These are phyloP conservation scores for Fusarium xylarioides DNA, from an alignment of 2,329 filamentous ascomycete genomes.

Conservation along the genomic window DNA sequence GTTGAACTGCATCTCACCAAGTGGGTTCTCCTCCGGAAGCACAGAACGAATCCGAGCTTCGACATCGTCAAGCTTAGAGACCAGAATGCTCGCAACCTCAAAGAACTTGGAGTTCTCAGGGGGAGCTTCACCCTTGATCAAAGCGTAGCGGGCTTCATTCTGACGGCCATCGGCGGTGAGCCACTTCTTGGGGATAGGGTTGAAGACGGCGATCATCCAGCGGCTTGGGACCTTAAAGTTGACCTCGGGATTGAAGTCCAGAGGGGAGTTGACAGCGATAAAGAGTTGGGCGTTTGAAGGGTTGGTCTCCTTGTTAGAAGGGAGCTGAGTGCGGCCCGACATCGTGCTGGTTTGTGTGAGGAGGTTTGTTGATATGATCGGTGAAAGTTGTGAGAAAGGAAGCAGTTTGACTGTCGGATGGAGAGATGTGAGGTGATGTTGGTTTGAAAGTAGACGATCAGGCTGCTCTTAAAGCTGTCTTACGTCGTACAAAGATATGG, in stretches of 20 bases:
- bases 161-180: background rate
- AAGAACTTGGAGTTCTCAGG: background rate
- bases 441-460: background rate
- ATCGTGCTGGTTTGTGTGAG: background rate
- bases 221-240: background rate
- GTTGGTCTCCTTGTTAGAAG: background rate
- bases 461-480: background rate
- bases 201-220: background rate
- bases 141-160: background rate
- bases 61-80: background rate
- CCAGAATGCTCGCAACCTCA: background rate
- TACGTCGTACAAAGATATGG: accelerated
- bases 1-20: background rate
- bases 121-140: background rate
- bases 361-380: background rate
- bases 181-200: background rate
- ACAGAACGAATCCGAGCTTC: background rate
- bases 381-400: background rate
- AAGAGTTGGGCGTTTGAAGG: background rate
- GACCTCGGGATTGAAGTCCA: background rate
- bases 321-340: background rate
- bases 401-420: background rate
- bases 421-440: too few relatives aligned
- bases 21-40: accelerated
- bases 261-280: background rate